Base-by-base conservation (phyloP, 352 stramenopile species). In the Globisporangium heterothallicum region DNA sequence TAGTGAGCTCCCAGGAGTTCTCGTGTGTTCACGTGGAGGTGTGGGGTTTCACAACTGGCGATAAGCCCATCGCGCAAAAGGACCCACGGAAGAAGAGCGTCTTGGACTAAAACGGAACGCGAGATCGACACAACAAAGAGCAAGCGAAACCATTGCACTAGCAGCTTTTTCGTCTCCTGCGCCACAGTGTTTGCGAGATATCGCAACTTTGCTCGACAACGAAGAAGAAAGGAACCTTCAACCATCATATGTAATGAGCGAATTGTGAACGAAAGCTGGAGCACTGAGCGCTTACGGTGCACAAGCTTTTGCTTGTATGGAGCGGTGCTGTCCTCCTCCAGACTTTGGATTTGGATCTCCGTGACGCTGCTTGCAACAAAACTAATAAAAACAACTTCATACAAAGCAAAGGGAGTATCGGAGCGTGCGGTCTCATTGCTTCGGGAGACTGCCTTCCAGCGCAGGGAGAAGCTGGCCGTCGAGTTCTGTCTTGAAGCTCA, bases 1-100 rank as follows among this genome's bases (percentile, higher is more conserved):
- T 97, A 25, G 78, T 82, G 14, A 70, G 73, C 21, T 71, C 76
- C 10, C 84, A 92, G 21, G 76, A 92, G 48, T 96, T 96, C 68
- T 64, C 67, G 42, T 87, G 69, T 44, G 63, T 92, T 10, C 69
- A 91, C 49, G 71, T 96, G 18, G 86, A 96, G 53, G 50, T 96
- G 6, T 96, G 86, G 84, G 81, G 79, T 5, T 96, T 94, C 58
- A 88, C 78, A 24, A 74, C 66, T 10, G 67, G 69, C 36, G 77
- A 88, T 49, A 84, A 78, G 49, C 63, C 67, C 6, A 53, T 61
- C 29, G 49, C 46, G 12, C 41, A 71, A 13, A 44, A 51, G 29
- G 70, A 75, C 19, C 56, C 59, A 43, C 70, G 73, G 46, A 72
- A 70, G 53, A 87, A 78, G 63, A 88, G 77, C 53, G 77, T 88